Evolutionary conservation across 768 basidiomycete genomes (phyloP), one percentile per base, ranked within the genome.

Genomic region (Macrolepiota fuliginosa): DNA sequence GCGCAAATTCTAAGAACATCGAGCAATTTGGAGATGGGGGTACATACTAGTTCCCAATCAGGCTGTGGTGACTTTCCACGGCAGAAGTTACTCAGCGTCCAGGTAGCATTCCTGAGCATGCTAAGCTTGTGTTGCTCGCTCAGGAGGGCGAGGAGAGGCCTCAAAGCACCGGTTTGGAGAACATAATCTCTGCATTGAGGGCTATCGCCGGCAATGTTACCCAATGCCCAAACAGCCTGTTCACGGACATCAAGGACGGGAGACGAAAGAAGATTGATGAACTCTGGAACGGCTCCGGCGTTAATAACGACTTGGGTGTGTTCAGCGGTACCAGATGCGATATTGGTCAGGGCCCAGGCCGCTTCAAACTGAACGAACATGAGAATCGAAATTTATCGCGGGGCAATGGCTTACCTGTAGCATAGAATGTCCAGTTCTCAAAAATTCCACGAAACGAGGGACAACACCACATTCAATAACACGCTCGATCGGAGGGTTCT

Each of bases 31-130:
- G 62, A 46, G 54, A 39, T 27, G 58, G 61, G 32, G 40, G 39
- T 61, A 77, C 89, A 65, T 69, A 97, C 96, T 77, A 96, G 75
- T 66, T 96, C 92, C 97, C 97, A 99, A 69, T 94, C 92, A 24
- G 97, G 97, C 73, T 98, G 97, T 65, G 97, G 97, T 59, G 90
- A 87, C 79, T 98, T 98, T 67, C 97, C 97, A 67, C 97, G 83
- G 78, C 97, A 99, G 77, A 99, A 98, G 82, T 99, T 99, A 82
- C 93, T 95, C 74, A 99, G 77, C 13, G 97, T 98, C 97, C 97
- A 99, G 19, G 97, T 99, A 19, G 97, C 97, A 73, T 99, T 98
- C 70, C 92, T 81, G 63, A 98, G 88, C 96, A 99, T 99, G 72
- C 94, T 96, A 66, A 98, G 81, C 77, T 99, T 99, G 84, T 98